These are phyloP conservation scores for Vaccinium darrowii DNA, from an alignment of 148 eudicot species.

Conservation along the genomic window DNA sequence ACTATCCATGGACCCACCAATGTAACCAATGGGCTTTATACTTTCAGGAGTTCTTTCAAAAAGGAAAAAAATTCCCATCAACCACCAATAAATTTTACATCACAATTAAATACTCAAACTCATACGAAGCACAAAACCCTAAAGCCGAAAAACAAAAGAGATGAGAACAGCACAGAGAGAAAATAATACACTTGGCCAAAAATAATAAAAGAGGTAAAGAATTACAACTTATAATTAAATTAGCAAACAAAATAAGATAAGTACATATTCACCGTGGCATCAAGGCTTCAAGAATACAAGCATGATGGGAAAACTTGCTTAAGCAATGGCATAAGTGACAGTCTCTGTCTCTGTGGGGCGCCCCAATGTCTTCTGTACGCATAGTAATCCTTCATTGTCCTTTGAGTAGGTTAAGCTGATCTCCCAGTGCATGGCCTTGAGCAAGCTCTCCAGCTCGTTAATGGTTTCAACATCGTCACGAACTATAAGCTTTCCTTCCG, in stretches of 20 bases:
- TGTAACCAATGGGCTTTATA: too few species aligned
- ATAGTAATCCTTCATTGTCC: slow-evolving; percentile 55
- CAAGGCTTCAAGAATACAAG: background rate
- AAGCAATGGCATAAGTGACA: slow-evolving; percentile 47
- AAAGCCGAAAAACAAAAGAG: background rate
- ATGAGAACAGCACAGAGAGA: background rate
- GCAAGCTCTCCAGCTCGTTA: slow-evolving; percentile 55
- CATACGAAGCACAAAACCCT: too few species aligned
- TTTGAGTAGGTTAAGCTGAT: slow-evolving; percentile 37
- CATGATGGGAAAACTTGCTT: slow-evolving; percentile 11
- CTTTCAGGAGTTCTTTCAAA: too few species aligned
- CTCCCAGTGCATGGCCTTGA: slow-evolving; percentile 65
- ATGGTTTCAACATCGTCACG: slow-evolving; percentile 56
- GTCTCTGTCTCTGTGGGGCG: slow-evolving; percentile 60
- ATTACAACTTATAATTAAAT: background rate
- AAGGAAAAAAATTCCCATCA: too few species aligned
- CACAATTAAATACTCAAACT: too few species aligned
- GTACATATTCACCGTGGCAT: background rate
- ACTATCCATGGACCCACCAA: too few species aligned
- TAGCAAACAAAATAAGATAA: background rate
- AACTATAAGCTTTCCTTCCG: slow-evolving; percentile 56
- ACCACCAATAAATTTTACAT: too few species aligned
- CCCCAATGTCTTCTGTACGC: slow-evolving; percentile 61
- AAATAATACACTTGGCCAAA: background rate
- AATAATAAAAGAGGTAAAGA: background rate